Percentiles rank a stretch among this genome's conserved stretches.
These are phyloP conservation scores for Blastocladiella emersonii DNA, from an alignment of 371 early-diverging fungal genomes.

Conservation along the genomic window DNA sequence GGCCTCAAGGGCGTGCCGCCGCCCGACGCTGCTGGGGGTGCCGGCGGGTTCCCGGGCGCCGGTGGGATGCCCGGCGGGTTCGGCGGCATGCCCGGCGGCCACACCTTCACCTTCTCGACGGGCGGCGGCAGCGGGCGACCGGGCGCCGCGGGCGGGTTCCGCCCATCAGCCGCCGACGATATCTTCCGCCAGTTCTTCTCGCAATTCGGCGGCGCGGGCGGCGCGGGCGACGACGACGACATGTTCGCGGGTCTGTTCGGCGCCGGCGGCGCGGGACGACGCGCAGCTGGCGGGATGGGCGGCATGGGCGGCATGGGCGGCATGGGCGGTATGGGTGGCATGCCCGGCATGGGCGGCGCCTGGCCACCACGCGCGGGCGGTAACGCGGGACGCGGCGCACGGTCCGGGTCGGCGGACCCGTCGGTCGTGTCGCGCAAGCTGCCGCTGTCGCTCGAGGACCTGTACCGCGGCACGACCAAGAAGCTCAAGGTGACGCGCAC, in stretches of 20 bases:
- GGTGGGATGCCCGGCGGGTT: conserved; percentile 22
- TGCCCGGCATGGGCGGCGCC: conserved; percentile 10
- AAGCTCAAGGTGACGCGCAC: conserved; percentile 84
- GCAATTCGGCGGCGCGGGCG: conserved; percentile 46
- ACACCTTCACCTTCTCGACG: conserved; percentile 41
- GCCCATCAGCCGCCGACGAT: conserved; percentile 81
- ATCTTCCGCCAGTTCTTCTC: conserved; percentile 81
- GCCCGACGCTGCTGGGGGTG: too few species aligned
- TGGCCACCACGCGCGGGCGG: conserved; percentile 14
- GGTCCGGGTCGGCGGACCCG: conserved; percentile 25
- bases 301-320: conserved; percentile 28
- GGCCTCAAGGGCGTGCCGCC: conserved; percentile 53
- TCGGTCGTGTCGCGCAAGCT: conserved; percentile 51
- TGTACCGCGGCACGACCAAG: conserved; percentile 81
- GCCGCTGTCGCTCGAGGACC: conserved; percentile 78
- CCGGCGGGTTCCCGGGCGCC: conserved; percentile 25
- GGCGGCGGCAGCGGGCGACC: conserved; percentile 13
- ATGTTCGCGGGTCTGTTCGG: conserved; percentile 20
- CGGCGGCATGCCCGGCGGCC: conserved; percentile 26
- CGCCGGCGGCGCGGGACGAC: background rate
- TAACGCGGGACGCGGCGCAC: background rate
- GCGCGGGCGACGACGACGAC: conserved; percentile 34
- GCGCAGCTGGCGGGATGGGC: conserved; percentile 11
- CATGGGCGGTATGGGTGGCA: conserved; percentile 17
- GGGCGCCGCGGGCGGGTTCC: conserved; percentile 40